phyloP scores from a whole-genome alignment of 208 protist genomes.

The Leishmania major region DNA sequence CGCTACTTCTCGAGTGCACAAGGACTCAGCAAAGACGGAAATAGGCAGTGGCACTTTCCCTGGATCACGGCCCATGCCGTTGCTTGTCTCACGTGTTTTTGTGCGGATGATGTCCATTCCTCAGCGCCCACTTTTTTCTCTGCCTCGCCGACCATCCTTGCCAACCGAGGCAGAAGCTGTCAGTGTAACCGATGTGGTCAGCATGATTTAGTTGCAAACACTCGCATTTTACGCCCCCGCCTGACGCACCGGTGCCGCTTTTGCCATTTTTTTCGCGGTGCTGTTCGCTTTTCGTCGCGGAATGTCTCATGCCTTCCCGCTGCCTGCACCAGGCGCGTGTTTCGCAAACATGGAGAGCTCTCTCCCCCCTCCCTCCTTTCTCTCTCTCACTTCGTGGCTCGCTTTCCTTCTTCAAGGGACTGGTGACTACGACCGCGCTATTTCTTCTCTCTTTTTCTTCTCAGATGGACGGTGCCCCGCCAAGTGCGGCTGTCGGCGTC shows the following conservation, averaged over 20 bases:
- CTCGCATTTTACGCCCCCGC: neutral
- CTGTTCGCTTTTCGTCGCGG: neutral
- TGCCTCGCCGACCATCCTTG: neutral
- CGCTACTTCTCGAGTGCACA: neutral
- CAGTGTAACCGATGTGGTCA: neutral
- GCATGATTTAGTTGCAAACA: neutral
- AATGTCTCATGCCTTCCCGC: neutral
- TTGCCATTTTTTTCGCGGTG: neutral
- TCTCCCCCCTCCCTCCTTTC: neutral
- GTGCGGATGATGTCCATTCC: neutral
- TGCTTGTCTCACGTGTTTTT: neutral
- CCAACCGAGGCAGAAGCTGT: neutral
- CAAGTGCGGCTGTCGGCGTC: constrained; percentile 15
- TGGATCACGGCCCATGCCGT: neutral
- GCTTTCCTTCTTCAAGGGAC: neutral
- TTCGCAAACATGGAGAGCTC: too few relatives aligned
- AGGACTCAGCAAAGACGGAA: neutral
- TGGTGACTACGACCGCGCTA: neutral
- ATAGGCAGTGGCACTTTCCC: neutral
- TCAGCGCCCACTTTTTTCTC: neutral
- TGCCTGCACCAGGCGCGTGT: neutral
- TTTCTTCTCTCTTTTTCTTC: neutral
- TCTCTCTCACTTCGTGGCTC: neutral
- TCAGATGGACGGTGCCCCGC: constrained; percentile 22
- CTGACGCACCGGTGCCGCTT: neutral